These are phyloP conservation scores for Linum tenue DNA, from an alignment of 345 rosid genomes.

Conservation along the genomic window DNA sequence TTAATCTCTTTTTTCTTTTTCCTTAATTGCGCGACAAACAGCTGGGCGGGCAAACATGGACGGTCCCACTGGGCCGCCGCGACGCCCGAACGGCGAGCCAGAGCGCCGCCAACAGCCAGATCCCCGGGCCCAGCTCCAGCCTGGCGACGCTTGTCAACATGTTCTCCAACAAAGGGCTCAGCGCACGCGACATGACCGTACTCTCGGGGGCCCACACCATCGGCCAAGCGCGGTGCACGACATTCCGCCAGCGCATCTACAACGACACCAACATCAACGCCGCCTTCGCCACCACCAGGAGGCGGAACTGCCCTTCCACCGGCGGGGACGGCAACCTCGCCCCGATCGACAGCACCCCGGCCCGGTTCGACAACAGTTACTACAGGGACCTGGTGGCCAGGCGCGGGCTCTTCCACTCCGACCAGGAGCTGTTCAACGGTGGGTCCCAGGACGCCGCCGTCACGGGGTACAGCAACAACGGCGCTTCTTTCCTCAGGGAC, in stretches of 20 bases:
- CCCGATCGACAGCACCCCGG: slow-evolving; percentile 30
- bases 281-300: slow-evolving; percentile 21
- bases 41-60: slow-evolving; percentile 82
- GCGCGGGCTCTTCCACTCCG: slow-evolving; percentile 43
- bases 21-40: slow-evolving; percentile 1
- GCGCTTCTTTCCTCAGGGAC: slow-evolving; percentile 40
- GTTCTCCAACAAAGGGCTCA: slow-evolving; percentile 35
- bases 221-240: slow-evolving; percentile 41
- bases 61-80: slow-evolving; percentile 82
- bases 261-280: slow-evolving; percentile 33
- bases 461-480: slow-evolving; percentile 40
- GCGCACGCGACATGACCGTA: slow-evolving; percentile 54
- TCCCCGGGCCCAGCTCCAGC: slow-evolving; percentile 59
- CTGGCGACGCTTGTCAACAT: slow-evolving; percentile 33
- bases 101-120: slow-evolving; percentile 59
- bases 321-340: slow-evolving; percentile 27
- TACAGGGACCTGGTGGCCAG: slow-evolving; percentile 22
- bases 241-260: slow-evolving; percentile 30
- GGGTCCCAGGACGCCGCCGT: slow-evolving; percentile 36
- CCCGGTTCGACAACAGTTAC: slow-evolving; percentile 30
- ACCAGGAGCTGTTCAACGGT: slow-evolving; percentile 54
- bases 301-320: slow-evolving; percentile 22
- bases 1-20: no score
- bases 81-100: slow-evolving; percentile 73
- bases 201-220: slow-evolving; percentile 32